Conservation (phyloP, 1,284 basidiomycete species). For the Megacollybia platyphylla region DNA sequence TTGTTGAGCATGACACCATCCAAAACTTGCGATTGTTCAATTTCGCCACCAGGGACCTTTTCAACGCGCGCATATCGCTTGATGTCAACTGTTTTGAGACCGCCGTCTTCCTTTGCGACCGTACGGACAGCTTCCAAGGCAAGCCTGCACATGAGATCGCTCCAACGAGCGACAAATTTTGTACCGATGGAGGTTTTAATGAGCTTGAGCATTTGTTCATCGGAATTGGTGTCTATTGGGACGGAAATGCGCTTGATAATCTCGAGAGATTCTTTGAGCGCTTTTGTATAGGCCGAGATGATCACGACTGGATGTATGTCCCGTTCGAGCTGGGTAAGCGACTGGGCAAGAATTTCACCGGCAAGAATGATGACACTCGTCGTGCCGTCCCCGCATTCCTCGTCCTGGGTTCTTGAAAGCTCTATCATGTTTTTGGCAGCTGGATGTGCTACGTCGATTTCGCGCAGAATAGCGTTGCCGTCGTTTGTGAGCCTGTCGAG, state of each 20-base stretch:
- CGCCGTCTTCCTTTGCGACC: constrained; percentile 55
- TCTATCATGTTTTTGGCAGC: constrained; percentile 99
- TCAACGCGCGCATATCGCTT: constrained; percentile 97
- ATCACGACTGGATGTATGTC: constrained; percentile 98
- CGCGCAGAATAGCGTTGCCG: constrained; percentile 93
- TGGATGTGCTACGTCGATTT: constrained; percentile 97
- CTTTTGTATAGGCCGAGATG: constrained; percentile 95
- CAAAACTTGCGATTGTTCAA: constrained; percentile 84
- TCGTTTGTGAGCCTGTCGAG: constrained; percentile 80
- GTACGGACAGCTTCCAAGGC: constrained; percentile 88
- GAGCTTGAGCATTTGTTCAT: constrained; percentile 88
- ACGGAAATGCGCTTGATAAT: constrained; percentile 83
- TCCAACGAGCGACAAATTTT: constrained; percentile 95
- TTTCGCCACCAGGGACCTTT: constrained; percentile 95
- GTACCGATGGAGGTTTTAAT: constrained; percentile 99
- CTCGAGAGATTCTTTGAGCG: constrained; percentile 81
- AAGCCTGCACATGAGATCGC: constrained; percentile 93
- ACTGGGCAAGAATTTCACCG: constrained; percentile 97
- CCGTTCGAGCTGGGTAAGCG: constrained; percentile 83
- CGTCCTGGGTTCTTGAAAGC: constrained; percentile 92
- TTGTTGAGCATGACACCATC: constrained; percentile 97
- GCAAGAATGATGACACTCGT: constrained; percentile 97
- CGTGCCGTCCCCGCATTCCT: constrained; percentile 97
- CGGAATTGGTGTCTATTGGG: constrained; percentile 81
- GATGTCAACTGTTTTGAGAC: constrained; percentile 86